A percentile compares a stretch with the other conserved stretches of the same genome.
phyloP scores from a whole-genome alignment of 2,329 filamentous ascomycete species.

The Alternaria sp. region DNA sequence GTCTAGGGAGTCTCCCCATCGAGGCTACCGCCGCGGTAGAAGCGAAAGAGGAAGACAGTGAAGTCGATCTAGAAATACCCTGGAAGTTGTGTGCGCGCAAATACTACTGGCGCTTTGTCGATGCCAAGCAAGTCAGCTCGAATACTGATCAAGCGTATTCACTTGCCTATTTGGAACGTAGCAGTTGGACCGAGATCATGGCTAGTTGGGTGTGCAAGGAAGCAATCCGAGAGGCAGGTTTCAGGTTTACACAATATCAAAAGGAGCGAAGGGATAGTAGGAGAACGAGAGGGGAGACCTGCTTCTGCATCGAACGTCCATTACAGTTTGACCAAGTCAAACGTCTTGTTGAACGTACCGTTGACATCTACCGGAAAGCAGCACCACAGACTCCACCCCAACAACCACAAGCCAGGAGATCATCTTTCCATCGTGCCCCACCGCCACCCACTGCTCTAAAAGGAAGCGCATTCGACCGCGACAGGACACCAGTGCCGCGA shows the following conservation, averaged over 20 bases:
- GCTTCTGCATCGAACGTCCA: constrained; percentile 43
- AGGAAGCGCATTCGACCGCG: constrained; percentile 24
- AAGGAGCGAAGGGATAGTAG: constrained; percentile 40
- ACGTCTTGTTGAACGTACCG: constrained; percentile 48
- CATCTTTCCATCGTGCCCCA: constrained; percentile 31
- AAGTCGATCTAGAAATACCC: constrained; percentile 43
- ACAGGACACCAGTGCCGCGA: constrained; percentile 31
- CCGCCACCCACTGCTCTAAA: constrained; percentile 12
- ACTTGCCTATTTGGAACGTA: constrained; percentile 36
- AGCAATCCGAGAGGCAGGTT: constrained; percentile 44
- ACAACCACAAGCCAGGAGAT: constrained; percentile 18
- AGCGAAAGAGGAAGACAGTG: constrained; percentile 41
- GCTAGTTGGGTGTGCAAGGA: constrained; percentile 49
- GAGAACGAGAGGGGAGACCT: constrained; percentile 44
- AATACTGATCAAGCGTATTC: constrained; percentile 40
- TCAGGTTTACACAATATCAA: constrained; percentile 38
- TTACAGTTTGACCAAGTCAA: constrained; percentile 46
- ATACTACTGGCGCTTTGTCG: constrained; percentile 46
- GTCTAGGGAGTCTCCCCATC: constrained; percentile 34
- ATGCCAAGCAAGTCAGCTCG: constrained; percentile 37
- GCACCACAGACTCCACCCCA: constrained; percentile 19
- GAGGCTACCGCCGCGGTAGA: constrained; percentile 41
- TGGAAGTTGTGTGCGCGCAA: constrained; percentile 44
- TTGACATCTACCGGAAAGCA: constrained; percentile 44
- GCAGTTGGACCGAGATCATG: constrained; percentile 45